phyloP scores from a whole-genome alignment of 176 grass and related monocot genomes.

The Elymus sibiricus region DNA sequence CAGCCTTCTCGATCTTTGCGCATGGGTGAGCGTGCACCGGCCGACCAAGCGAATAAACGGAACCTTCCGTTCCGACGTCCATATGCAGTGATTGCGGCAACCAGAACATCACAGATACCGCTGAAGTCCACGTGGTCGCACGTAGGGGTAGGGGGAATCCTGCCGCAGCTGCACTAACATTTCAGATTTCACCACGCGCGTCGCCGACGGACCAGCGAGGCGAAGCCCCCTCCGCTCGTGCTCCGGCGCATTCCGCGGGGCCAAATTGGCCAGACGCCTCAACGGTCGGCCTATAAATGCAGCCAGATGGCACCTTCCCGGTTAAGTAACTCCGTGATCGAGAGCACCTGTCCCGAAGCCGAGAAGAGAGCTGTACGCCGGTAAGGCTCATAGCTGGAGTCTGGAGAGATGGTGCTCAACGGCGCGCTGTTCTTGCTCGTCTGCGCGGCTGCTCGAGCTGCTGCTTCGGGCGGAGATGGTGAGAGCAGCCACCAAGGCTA shows the following conservation, averaged over 20 bases:
- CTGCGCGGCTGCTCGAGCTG: slow-evolving; percentile 4
- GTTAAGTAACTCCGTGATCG: not conserved
- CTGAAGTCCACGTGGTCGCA: not conserved
- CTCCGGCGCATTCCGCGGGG: not conserved
- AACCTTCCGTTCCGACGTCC: not conserved
- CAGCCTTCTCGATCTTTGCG: no score
- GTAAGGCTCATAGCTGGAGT: not conserved
- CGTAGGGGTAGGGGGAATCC: not conserved
- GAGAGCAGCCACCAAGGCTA: not conserved
- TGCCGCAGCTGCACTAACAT: no score
- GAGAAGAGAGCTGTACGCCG: not conserved
- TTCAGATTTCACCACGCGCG: no score
- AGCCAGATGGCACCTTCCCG: not conserved
- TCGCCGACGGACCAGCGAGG: no score
- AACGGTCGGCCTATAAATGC: not conserved
- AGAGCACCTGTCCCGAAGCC: not conserved
- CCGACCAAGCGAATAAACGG: not conserved
- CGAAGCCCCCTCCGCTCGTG: no score
- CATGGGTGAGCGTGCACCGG: not conserved
- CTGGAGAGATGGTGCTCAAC: slow-evolving; percentile 20
- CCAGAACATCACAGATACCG: not conserved
- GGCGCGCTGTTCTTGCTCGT: slow-evolving; percentile 10
- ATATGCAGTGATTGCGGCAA: not conserved
- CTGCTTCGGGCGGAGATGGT: slow-evolving; percentile 14
- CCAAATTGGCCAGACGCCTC: not conserved